These are phyloP conservation scores for Cryptosporidium canis DNA, from an alignment of 169 alveolate genomes.

Conservation along the genomic window DNA sequence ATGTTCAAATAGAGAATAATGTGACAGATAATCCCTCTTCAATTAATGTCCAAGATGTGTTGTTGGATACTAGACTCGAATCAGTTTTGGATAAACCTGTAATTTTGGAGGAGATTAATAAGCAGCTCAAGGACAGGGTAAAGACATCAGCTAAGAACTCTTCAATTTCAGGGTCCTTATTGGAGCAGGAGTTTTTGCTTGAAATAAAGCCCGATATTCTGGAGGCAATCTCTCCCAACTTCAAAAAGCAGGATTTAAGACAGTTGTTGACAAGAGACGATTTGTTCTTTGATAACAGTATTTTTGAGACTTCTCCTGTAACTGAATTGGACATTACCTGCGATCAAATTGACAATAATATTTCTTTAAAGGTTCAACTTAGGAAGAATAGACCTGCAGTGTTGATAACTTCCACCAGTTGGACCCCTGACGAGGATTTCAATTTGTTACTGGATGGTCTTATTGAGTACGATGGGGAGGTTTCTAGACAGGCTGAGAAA, in stretches of 20 bases:
- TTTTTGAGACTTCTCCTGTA: slow-evolving; percentile 32
- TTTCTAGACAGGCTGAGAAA: neutral
- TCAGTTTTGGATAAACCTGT: neutral
- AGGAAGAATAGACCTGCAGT: slow-evolving; percentile 82
- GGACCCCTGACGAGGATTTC: slow-evolving; percentile 91
- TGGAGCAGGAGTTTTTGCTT: neutral
- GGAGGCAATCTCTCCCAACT: slow-evolving; percentile 7
- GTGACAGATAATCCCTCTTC: neutral
- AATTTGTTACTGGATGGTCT: slow-evolving; percentile 77
- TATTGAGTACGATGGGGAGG: slow-evolving; percentile 18
- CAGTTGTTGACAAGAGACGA: slow-evolving; percentile 25
- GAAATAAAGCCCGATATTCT: neutral
- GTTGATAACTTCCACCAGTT: slow-evolving; percentile 88
- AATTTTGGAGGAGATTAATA: neutral
- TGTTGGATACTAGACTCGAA: neutral
- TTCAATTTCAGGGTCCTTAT: neutral
- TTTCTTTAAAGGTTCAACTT: neutral
- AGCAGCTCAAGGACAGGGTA: neutral
- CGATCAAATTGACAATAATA: neutral
- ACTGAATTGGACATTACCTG: slow-evolving; percentile 9
- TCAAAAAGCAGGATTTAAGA: neutral
- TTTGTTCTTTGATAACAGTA: slow-evolving; percentile 46
- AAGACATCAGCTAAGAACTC: neutral
- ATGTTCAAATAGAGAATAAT: neutral
- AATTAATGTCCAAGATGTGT: neutral